A percentile compares a stretch with the other conserved stretches of the same genome.
These are phyloP conservation scores for Carex kokanica DNA, from an alignment of 176 grass and related monocot genomes.

Conservation along the genomic window DNA sequence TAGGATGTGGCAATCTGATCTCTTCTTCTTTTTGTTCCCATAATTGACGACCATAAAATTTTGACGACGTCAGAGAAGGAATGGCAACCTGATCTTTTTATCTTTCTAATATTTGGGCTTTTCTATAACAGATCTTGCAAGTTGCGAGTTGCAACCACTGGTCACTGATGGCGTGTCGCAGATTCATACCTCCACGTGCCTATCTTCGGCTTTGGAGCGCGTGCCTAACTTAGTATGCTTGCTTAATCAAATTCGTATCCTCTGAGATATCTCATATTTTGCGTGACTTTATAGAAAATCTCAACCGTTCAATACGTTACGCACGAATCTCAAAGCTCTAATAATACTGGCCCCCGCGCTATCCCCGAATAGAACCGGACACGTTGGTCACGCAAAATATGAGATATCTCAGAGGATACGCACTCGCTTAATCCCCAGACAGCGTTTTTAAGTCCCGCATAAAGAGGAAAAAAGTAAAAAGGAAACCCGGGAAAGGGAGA, in stretches of 20 bases:
- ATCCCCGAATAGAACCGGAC: no score
- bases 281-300: no score
- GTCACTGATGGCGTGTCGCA: neutral
- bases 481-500: neutral
- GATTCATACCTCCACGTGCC: neutral
- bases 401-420: no score
- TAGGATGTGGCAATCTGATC: neutral
- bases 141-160: neutral
- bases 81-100: conserved; percentile 6
- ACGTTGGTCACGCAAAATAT: no score
- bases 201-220: neutral
- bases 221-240: neutral
- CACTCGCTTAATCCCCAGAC: neutral
- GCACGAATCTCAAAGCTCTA: no score
- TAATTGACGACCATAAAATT: neutral
- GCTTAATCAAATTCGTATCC: neutral
- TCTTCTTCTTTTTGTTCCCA: neutral
- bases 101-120: neutral
- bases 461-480: neutral
- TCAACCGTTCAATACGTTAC: no score
- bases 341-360: no score
- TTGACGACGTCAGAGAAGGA: neutral
- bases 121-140: neutral
- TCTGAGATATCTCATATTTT: no score
- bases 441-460: neutral